Conservation (phyloP, 306 rosid species). For the Sindora glabra region DNA sequence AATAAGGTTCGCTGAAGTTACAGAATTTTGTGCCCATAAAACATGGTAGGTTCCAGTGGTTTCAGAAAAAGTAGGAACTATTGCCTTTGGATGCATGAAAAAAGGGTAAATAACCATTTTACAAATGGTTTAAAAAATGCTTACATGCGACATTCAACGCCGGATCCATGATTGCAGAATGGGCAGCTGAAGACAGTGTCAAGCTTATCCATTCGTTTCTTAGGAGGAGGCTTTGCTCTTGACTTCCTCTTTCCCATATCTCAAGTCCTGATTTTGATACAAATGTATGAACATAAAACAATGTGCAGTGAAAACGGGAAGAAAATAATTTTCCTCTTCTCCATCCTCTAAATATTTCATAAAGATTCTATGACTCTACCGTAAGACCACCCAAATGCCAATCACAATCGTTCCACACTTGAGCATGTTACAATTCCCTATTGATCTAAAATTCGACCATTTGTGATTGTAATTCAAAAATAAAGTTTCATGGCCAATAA, state of each 20-base stretch:
- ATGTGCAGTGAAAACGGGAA: background rate
- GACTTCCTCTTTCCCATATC: slow-evolving; percentile 93
- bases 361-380: background rate
- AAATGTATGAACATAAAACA: slow-evolving; percentile 1
- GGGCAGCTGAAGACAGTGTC: slow-evolving; percentile 96
- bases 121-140: slow-evolving; percentile 3
- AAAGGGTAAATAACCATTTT: background rate
- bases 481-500: no score
- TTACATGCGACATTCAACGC: slow-evolving; percentile 93
- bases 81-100: background rate
- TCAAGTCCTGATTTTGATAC: slow-evolving; percentile 22
- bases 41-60: background rate
- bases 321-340: background rate
- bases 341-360: background rate
- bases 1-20: no score
- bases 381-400: background rate
- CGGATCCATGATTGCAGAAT: slow-evolving; percentile 90
- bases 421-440: background rate
- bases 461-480: background rate
- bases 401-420: background rate
- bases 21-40: background rate
- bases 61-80: background rate
- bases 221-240: slow-evolving; percentile 84
- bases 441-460: background rate
- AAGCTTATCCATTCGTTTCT: slow-evolving; percentile 94